Conservation (phyloP, 192 early-diverging fungal species). For the Fimicolochytrium jonesii region DNA sequence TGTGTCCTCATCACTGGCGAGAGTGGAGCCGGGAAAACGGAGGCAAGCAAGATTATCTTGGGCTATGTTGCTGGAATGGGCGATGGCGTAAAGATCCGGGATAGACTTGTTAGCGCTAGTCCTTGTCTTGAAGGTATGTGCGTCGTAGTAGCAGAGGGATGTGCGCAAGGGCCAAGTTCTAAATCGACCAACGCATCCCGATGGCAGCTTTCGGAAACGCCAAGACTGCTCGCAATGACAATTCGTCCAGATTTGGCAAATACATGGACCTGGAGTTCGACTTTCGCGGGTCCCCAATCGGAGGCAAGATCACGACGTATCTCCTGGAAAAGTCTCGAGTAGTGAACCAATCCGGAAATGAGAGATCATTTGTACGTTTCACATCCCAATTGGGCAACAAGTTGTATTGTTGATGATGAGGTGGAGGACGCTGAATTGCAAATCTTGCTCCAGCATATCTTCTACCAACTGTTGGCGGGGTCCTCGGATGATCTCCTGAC, state of each 20-base stretch:
- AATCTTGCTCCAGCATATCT: no score
- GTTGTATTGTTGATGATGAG: no score
- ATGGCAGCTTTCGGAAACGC: constrained; percentile 47
- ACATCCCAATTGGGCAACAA: no score
- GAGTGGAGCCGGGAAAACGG: constrained; percentile 54
- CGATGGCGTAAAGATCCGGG: constrained; percentile 18
- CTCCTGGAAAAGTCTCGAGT: constrained; percentile 36
- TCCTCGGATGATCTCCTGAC: constrained; percentile 57
- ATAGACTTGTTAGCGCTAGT: constrained; percentile 29
- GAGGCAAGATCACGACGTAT: constrained; percentile 33
- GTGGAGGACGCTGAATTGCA: no score
- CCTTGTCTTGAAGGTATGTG: constrained; percentile 37
- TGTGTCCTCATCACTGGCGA: constrained; percentile 52
- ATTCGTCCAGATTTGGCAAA: constrained; percentile 53
- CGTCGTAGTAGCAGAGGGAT: constrained; percentile 43
- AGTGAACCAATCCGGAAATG: constrained; percentile 31
- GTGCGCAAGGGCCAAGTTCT: no score
- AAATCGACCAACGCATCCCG: no score
- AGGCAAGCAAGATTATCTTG: constrained; percentile 61
- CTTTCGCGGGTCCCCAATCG: constrained; percentile 25
- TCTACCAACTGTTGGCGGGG: constrained; percentile 88
- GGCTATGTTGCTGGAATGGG: constrained; percentile 85
- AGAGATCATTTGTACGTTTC: constrained; percentile 85
- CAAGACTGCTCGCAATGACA: constrained; percentile 52
- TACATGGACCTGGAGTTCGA: constrained; percentile 45